These are phyloP conservation scores for Candida vaughaniae DNA, from an alignment of 805 yeast genomes.

Conservation along the genomic window DNA sequence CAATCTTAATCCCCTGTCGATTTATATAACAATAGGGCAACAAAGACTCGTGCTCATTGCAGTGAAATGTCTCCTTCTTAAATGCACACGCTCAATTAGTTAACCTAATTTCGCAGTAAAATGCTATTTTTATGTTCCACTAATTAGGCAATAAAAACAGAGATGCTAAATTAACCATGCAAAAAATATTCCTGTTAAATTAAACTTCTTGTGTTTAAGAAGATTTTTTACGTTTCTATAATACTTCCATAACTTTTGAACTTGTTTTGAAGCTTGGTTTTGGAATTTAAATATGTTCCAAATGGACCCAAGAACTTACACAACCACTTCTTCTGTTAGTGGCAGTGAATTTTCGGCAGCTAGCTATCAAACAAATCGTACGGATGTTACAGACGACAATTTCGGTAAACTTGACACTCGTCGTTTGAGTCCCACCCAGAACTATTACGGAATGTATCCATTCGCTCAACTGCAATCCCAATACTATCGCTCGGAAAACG, in stretches of 20 bases:
- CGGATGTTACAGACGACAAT: slow-evolving; percentile 9
- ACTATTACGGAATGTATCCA: background rate
- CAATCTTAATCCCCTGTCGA: too few species aligned
- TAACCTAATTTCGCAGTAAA: slow-evolving; percentile 5
- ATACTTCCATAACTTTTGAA: too few species aligned
- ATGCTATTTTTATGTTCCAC: slow-evolving; percentile 4
- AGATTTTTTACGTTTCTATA: too few species aligned
- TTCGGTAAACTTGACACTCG: background rate
- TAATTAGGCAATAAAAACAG: slow-evolving; percentile 1
- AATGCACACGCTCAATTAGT: too few species aligned
- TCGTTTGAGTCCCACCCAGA: background rate
- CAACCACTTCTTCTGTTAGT: slow-evolving; percentile 15
- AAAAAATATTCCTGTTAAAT: too few species aligned
- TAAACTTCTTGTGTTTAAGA: too few species aligned
- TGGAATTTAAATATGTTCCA: slow-evolving; percentile 1
- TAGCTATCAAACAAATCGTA: slow-evolving; percentile 13
- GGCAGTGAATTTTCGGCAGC: slow-evolving; percentile 36
- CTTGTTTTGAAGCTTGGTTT: too few species aligned
- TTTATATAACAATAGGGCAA: too few species aligned
- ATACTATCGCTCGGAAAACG: background rate
- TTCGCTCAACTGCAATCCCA: background rate
- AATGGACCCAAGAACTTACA: background rate
- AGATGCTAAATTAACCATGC: too few species aligned
- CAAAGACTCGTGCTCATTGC: too few species aligned
- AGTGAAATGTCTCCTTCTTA: too few species aligned